A percentile compares a stretch with the other conserved stretches of the same genome.
Evolutionary conservation across 2,329 filamentous ascomycete genomes (phyloP).

Genomic region (Nemania serpens): DNA sequence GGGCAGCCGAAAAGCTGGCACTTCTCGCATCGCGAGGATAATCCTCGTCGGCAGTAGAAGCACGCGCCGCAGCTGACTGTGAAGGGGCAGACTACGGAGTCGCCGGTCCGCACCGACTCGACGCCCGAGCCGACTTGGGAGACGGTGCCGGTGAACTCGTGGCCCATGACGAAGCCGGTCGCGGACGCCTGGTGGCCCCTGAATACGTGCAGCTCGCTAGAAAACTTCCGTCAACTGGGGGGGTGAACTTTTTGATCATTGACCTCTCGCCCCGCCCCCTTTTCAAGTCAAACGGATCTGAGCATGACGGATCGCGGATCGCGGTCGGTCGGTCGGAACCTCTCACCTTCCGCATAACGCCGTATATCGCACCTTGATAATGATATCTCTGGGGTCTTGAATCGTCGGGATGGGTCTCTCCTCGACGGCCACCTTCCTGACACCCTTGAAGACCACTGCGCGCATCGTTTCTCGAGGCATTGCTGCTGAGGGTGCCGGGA

Average conservation of each 20-base stretch:
- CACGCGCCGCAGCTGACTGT: conserved; percentile 28
- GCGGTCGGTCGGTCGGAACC: not conserved
- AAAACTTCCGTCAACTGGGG: not conserved
- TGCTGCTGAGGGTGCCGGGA: not conserved
- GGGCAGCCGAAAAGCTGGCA: conserved; percentile 25
- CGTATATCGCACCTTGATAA: conserved; percentile 27
- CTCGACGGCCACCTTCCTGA: conserved; percentile 19
- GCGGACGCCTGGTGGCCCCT: conserved; percentile 25
- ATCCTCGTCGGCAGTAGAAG: conserved; percentile 24
- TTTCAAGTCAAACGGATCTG: too few relatives aligned
- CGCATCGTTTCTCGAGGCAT: conserved; percentile 25
- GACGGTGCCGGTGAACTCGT: conserved; percentile 27
- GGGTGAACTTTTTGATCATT: not conserved
- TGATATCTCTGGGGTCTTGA: conserved; percentile 21
- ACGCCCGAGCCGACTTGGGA: conserved; percentile 16
- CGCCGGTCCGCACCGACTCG: conserved; percentile 12
- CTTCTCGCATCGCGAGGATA: conserved; percentile 27
- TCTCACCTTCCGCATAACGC: conserved; percentile 25
- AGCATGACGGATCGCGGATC: too few relatives aligned
- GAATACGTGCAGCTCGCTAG: conserved; percentile 26
- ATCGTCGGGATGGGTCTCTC: conserved; percentile 23
- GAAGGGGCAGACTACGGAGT: conserved; percentile 25
- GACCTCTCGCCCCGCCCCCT: too few relatives aligned
- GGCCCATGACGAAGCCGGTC: conserved; percentile 28
- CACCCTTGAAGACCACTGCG: conserved; percentile 26